These are phyloP conservation scores for Elsinoe arachidis DNA, from an alignment of 2,329 filamentous ascomycete species.

Conservation along the genomic window DNA sequence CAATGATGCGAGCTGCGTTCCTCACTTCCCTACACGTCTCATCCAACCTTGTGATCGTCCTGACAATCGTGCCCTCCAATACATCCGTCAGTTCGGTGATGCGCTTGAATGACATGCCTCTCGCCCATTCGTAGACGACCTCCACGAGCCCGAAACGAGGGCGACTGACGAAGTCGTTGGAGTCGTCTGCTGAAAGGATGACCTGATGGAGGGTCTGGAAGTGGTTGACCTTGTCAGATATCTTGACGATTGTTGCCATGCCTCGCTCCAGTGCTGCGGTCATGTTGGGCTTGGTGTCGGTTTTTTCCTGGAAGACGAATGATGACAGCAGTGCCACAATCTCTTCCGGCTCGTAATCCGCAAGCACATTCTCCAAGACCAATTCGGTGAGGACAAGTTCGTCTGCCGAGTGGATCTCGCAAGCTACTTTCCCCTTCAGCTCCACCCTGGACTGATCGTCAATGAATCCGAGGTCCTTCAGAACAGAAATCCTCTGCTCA, in stretches of 20 bases:
- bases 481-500: constrained; percentile 83
- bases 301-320: constrained; percentile 98
- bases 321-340: constrained; percentile 88
- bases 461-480: constrained; percentile 87
- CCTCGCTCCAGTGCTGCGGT: constrained; percentile 75
- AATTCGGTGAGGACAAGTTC: constrained; percentile 93
- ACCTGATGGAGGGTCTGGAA: constrained; percentile 88
- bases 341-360: constrained; percentile 90
- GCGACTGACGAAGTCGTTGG: constrained; percentile 80
- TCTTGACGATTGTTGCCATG: constrained; percentile 74
- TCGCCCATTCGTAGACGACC: constrained; percentile 97
- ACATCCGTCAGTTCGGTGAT: constrained; percentile 95
- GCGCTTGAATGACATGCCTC: constrained; percentile 96
- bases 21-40: constrained; percentile 97
- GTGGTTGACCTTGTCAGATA: constrained; percentile 85
- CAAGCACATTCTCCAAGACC: constrained; percentile 91
- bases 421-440: constrained; percentile 96
- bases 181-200: constrained; percentile 79
- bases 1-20: constrained; percentile 90
- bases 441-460: constrained; percentile 80
- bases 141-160: constrained; percentile 91
- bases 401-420: constrained; percentile 94
- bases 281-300: constrained; percentile 67
- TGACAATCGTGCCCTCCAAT: constrained; percentile 91
- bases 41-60: constrained; percentile 86